These are phyloP conservation scores for Eutreptiella sp. DNA, from an alignment of 208 protist genomes.

Conservation along the genomic window DNA sequence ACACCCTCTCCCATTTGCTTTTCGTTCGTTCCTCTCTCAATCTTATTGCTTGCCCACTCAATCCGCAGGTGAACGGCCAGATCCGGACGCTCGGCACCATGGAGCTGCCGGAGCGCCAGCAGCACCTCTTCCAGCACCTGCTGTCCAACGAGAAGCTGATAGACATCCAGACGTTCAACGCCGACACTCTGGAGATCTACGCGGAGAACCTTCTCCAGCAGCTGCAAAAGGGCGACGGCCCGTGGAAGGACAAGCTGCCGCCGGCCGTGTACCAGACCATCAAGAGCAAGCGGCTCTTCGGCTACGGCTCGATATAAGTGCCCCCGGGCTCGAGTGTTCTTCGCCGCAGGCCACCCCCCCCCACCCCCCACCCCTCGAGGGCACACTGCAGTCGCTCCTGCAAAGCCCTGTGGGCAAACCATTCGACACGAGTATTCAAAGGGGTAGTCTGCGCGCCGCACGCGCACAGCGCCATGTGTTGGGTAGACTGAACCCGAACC, in stretches of 20 bases:
- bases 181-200: not conserved
- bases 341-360: no score
- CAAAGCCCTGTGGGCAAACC: no score
- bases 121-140: not conserved
- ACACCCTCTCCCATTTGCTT: no score
- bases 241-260: not conserved
- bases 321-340: no score
- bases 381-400: no score
- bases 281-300: conserved; percentile 3
- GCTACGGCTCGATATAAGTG: conserved; percentile 1
- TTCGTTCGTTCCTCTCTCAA: no score
- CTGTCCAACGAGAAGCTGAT: not conserved
- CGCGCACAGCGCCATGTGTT: no score
- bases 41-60: no score
- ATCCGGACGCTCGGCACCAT: not conserved
- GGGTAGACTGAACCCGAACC: no score
- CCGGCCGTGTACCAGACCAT: not conserved
- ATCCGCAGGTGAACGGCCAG: not conserved
- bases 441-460: no score
- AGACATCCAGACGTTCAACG: not conserved
- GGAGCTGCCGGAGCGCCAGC: not conserved
- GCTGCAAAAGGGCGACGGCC: not conserved
- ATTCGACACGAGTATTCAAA: no score
- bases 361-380: no score
- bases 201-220: not conserved